Base-by-base conservation (phyloP, 2,329 filamentous ascomycete species). In the Penicillium occitanis region DNA sequence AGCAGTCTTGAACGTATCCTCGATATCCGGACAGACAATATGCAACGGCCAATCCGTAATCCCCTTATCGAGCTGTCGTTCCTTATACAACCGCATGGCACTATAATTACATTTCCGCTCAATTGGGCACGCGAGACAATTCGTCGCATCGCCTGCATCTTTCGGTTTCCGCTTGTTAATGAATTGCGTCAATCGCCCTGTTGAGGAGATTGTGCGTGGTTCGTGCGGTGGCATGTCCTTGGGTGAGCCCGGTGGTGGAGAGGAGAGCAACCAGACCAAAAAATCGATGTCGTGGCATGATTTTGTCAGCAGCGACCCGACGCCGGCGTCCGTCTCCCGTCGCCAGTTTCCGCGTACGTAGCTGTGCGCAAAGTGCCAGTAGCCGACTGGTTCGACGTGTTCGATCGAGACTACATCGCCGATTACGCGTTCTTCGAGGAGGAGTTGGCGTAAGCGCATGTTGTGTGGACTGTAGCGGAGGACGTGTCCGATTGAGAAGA, bases 281-380 rank as follows among this genome's bases (percentile, higher is more conserved):
- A 98, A 87, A 74, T 99, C 95, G 60, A 99, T 91, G 72, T 99
- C 95, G 73, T 99, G 95, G 71, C 95, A 98, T 67, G 92, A 96
- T 79, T 98, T 99, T 2, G 94, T 97, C 35, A 99, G 84, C 1
- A 99, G 83, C 0, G 91, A 94, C 2, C 80, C 6, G 89, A 94
- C 28, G 86, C 93, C n/a, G 86, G 89, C 5, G 82, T 89, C 25
- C 0, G 87, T 89, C 70, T 92, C 88, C 69, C 91, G 91, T 5
- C 94, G 87, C 95, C 95, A 98, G 78, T 98, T 97, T 17, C 95
- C 95, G 55, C 87, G 87, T 42, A 98, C 94, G 72, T 94, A 97
- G 50, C 89, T 92, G 76, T 97, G 93, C 0, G 90, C 85, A 75
- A 96, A 98, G 76, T 98, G 95, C 92, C 93, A 98, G 89, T 91